A percentile compares a stretch with the other conserved stretches of the same genome.
phyloP scores from a whole-genome alignment of 2,329 filamentous ascomycete species.

The Sarocladium oryzae region DNA sequence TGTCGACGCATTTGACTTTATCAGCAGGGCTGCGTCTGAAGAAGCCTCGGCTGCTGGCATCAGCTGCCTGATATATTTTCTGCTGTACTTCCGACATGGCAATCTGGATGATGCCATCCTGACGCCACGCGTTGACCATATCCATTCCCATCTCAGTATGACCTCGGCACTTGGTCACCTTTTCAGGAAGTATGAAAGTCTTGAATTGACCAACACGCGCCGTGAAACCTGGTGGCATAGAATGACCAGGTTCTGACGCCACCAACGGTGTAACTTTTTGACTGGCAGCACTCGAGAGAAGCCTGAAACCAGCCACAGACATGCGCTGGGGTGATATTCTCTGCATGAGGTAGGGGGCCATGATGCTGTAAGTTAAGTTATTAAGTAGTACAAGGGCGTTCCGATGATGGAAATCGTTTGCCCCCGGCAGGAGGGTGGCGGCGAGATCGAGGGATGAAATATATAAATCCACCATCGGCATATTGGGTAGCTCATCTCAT shows the following conservation, averaged over 20 bases:
- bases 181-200: constrained; percentile 35
- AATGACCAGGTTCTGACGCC: background rate
- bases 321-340: background rate
- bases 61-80: constrained; percentile 28
- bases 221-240: constrained; percentile 8
- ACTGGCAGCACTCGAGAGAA: constrained; percentile 1
- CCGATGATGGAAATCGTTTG: background rate
- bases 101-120: constrained; percentile 32
- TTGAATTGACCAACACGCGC: constrained; percentile 14
- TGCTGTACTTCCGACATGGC: constrained; percentile 29
- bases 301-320: background rate
- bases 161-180: constrained; percentile 24
- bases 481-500: background rate
- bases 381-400: background rate
- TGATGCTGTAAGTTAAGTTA: background rate
- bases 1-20: constrained; percentile 38
- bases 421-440: background rate
- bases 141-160: constrained; percentile 32
- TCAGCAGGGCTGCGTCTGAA: constrained; percentile 28
- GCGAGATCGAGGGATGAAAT: constrained; percentile 5
- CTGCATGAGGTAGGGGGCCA: background rate
- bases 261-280: background rate
- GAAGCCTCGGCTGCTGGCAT: constrained; percentile 30
- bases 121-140: constrained; percentile 30
- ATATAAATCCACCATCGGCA: background rate